Percentiles rank a stretch among this genome's conserved stretches.
Evolutionary conservation across 495 filamentous ascomycete species (phyloP).

Genomic region (Cairneyella variabilis): DNA sequence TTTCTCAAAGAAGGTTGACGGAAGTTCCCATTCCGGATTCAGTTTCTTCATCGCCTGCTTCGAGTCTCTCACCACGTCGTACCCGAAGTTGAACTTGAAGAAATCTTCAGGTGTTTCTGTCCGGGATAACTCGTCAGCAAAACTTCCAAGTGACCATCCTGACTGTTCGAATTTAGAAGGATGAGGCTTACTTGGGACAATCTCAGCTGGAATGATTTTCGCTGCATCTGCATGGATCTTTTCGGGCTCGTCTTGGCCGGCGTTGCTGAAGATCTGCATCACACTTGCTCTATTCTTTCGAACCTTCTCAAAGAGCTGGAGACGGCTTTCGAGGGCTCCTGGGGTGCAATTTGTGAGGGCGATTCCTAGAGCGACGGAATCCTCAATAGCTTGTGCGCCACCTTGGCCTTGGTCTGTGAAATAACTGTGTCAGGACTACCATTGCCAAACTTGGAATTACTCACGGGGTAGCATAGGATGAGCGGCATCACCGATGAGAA

Average conservation of each 20-base stretch:
- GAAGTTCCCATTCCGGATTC: neutral
- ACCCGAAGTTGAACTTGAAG: conserved; percentile 1
- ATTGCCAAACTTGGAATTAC: neutral
- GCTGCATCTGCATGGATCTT: conserved; percentile 22
- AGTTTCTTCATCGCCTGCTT: neutral
- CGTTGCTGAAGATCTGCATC: conserved; percentile 46
- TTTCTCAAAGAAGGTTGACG: neutral
- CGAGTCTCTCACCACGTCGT: neutral
- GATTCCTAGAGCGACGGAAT: conserved; percentile 37
- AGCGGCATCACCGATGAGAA: conserved; percentile 46
- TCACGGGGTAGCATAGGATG: conserved; percentile 46
- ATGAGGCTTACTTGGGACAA: conserved; percentile 18
- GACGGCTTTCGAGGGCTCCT: conserved; percentile 22
- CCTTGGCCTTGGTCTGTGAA: conserved; percentile 46
- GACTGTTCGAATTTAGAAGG: no score
- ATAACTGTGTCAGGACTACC: no score
- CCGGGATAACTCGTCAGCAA: neutral
- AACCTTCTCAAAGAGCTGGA: conserved; percentile 50
- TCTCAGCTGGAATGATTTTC: neutral
- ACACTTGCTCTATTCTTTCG: conserved; percentile 46
- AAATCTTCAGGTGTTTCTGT: conserved; percentile 3
- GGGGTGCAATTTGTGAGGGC: conserved; percentile 25
- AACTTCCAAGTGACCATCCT: no score
- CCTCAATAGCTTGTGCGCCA: conserved; percentile 44
- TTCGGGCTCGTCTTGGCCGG: conserved; percentile 24